Base-by-base conservation (phyloP, 352 stramenopile species). In the Saprolegnia parasitica region DNA sequence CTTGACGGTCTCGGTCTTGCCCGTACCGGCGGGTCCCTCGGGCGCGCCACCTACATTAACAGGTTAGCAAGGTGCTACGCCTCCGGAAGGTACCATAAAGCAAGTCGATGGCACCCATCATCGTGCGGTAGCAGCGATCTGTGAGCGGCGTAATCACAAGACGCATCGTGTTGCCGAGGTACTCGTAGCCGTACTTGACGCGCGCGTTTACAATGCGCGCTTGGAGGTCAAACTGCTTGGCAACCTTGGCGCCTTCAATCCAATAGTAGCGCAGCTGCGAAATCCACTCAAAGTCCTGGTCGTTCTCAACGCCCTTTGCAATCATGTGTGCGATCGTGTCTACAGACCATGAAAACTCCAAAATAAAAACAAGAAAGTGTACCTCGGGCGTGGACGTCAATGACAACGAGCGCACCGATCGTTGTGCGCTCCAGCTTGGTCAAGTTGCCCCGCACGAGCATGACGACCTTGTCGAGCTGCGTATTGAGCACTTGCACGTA, bases 1-100 rank as follows among this genome's bases (percentile, higher is more conserved):
- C 71, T 98, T 98, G 11, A 96, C 90, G 0, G 93, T 98, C 78
- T 98, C 93, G 0, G 93, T 98, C 73, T 98, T 98, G 24, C 93
- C 93, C 1, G 93, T 98, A 1, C 93, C 93, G n/a, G 93, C 93
- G 0, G 93, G 93, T 1, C 93, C 93, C 72, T 97, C 93, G 0
- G 95, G 95, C 9, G 95, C 91, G 6, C 95, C 95, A 18, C 93
- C 82, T 15, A 89, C 21, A 77, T 88, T 35, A 5, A 75, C 89
- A 86, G 74, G 21, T 4, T 71, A 5, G 54, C 6, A 29, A 5
- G 3, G 29, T 45, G 6, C 16, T 56, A 71, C 32, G 21, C 5
- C 37, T 79, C 4, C 79, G 79, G 20, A 81, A 79, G 56, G 79
- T 79, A 72, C 81, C 93, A 65, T 98, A 98, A 29, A 97, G 74